Evolutionary conservation across 2,329 filamentous ascomycete species (phyloP).

Genomic region (Calonectria naviculata): DNA sequence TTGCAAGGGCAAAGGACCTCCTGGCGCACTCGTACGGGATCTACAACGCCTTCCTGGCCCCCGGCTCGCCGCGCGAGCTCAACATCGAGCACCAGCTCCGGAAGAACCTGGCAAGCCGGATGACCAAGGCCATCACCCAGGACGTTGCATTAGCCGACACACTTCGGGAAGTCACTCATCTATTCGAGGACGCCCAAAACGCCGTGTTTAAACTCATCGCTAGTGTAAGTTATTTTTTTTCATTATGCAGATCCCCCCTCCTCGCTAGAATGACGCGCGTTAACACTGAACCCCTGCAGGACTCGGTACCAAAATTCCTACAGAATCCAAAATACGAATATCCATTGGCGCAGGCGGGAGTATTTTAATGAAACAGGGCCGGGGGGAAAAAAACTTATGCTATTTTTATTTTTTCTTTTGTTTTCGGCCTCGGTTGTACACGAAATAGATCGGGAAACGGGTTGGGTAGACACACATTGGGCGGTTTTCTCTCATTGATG

Average conservation of each 20-base stretch:
- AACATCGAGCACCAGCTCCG: constrained; percentile 97
- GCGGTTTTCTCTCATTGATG: not conserved
- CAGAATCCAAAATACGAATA: constrained; percentile 58
- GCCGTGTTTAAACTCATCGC: constrained; percentile 99
- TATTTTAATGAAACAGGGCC: not conserved
- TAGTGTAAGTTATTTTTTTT: constrained; percentile 75
- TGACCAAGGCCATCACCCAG: constrained; percentile 96
- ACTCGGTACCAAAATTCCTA: constrained; percentile 78
- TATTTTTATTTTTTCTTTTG: not conserved
- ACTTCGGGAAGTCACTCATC: constrained; percentile 84
- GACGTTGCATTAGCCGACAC: constrained; percentile 92
- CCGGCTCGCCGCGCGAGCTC: constrained; percentile 94
- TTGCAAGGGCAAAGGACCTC: constrained; percentile 73
- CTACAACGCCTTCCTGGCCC: constrained; percentile 97
- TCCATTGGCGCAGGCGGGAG: not conserved
- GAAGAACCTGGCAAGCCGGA: constrained; percentile 91
- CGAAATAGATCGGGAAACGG: not conserved
- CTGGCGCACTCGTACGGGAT: constrained; percentile 96
- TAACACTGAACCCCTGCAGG: constrained; percentile 54
- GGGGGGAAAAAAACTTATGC: no score
- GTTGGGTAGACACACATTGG: not conserved
- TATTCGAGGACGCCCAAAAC: constrained; percentile 94
- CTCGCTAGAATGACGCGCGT: constrained; percentile 34
- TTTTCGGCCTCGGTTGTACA: not conserved
- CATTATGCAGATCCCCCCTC: fast-evolving